Base-by-base conservation (phyloP, 345 rosid species). In the Psidium guajava region DNA sequence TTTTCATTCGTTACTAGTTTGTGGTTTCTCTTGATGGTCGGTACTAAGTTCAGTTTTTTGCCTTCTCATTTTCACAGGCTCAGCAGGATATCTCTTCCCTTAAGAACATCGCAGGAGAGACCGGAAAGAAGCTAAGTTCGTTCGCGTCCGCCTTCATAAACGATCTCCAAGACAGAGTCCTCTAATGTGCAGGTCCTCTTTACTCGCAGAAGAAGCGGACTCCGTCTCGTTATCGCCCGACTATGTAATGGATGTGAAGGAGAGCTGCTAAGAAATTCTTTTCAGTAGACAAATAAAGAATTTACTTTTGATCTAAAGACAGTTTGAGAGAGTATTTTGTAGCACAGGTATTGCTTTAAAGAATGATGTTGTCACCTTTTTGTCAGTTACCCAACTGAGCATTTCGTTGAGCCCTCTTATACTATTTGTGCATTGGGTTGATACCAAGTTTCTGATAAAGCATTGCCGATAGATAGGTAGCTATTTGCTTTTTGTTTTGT, bases 131-230 rank as follows among this genome's bases (percentile, higher is more conserved):
- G 92, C 94, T 97, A 8, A 92, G 95, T 88, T 84, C 98, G 75
- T 87, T 97, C 53, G 99, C 98, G 10, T 97, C 99, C 5, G 87
- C 90, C 56, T 89, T 97, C 82, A 92, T 97, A 13, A 89, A 92
- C 3, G 99, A 97, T 88, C 92, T 97, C 82, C 98, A 97, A 86
- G 99, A 97, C 88, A 92, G 98, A 90, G 91, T 96, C 87, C 95
- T 96, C 83, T 96, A 87, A 93, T 86, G 24, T 75, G 52, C 54
- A 74, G 57, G 42, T 56, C 54, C 25, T 69, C 53, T 53, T 50
- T 50, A 50, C 52, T 50, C 14, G 14, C 14, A 10, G 80, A 44
- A 69, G 80, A 69, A 69, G 80, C 10, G 47, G 57, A 56, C 73
- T 28, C 27, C 2, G 27, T 10, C 47, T 55, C 52, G 3, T 40